Evolutionary conservation across 208 protist genomes (phyloP), one percentile per base, ranked within the genome.

Genomic region (Acanthamoeba lenticulata): DNA sequence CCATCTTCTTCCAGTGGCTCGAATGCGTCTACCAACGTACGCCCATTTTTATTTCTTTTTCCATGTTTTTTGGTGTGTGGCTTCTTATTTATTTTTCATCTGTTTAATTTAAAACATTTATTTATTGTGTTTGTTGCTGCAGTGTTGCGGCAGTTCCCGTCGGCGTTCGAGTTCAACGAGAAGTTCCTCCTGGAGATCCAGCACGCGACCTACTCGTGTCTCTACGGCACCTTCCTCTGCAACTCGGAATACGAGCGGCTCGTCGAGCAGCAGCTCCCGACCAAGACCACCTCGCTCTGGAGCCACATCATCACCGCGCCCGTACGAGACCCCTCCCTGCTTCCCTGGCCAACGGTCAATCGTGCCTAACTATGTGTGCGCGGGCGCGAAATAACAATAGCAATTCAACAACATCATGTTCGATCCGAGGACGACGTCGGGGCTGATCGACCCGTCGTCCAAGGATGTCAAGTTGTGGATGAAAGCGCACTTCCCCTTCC

Each of bases 131-230:
- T 42, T 1, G 13, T 0, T 27, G 9, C 29, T 27, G 9, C 34
- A 74, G 65, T 74, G 34, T 36, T 91, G 85, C 49, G 21, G 21
- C 89, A 93, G 47, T 93, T 65, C 62, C 89, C 89, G 34, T 55
- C 34, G 60, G 32, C 65, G n/a, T 96, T 96, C 15, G 88, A 96
- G 74, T 96, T 96, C 52, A 96, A 96, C 60, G 94, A 96, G 44
- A n/a, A 94, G 9, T 95, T 94, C 45, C 27, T 96, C 13, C 2
- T 95, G 0, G 81, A 45, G 4, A 55, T 94, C n/a, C 74, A 38
- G n/a, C 27, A 83, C 69, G 72, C 21, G 21, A 49, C 44, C 32
- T 93, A 93, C n/a, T 85, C 65, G 60, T 72, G 89, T 17, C 52
- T 52, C 27, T 93, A 81, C 69, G 89, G 89, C 65, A 93, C 89